Conservation (phyloP, 768 basidiomycete genomes). For the Lentinula boryana region DNA sequence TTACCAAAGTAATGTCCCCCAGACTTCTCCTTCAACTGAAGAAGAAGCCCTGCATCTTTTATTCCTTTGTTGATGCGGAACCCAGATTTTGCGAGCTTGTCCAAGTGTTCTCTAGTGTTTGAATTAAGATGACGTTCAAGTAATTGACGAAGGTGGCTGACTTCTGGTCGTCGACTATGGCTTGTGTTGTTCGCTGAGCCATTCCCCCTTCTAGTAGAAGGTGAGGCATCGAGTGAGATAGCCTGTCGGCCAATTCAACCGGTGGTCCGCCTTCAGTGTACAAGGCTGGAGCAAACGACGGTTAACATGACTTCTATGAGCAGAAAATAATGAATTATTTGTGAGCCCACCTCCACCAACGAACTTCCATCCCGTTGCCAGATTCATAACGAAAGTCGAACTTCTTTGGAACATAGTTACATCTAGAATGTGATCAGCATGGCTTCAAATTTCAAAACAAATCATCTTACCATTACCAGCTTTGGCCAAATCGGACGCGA, state of each 20-base stretch:
- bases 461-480: not conserved
- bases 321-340: too few relatives aligned
- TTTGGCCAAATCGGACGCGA: not conserved
- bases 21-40: conserved; percentile 26
- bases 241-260: conserved; percentile 42
- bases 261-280: conserved; percentile 46
- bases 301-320: not conserved
- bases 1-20: conserved; percentile 55
- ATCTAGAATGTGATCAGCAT: conserved; percentile 18
- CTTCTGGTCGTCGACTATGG: conserved; percentile 39
- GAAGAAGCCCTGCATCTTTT: conserved; percentile 34
- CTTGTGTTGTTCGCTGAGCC: conserved; percentile 25
- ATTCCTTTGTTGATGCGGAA: conserved; percentile 39
- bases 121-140: not conserved
- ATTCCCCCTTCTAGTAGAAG: conserved; percentile 9
- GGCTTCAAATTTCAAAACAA: too few relatives aligned
- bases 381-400: conserved; percentile 48
- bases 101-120: conserved; percentile 31
- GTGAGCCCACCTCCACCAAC: conserved; percentile 8
- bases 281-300: not conserved
- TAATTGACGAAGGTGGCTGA: conserved; percentile 3
- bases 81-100: conserved; percentile 40
- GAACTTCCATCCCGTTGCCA: conserved; percentile 17
- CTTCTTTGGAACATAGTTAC: conserved; percentile 45
- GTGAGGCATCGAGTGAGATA: conserved; percentile 42